Percentiles rank a stretch among this genome's conserved stretches.
These are phyloP conservation scores for Claviceps humidiphila DNA, from an alignment of 2,329 filamentous ascomycete genomes.

Conservation along the genomic window DNA sequence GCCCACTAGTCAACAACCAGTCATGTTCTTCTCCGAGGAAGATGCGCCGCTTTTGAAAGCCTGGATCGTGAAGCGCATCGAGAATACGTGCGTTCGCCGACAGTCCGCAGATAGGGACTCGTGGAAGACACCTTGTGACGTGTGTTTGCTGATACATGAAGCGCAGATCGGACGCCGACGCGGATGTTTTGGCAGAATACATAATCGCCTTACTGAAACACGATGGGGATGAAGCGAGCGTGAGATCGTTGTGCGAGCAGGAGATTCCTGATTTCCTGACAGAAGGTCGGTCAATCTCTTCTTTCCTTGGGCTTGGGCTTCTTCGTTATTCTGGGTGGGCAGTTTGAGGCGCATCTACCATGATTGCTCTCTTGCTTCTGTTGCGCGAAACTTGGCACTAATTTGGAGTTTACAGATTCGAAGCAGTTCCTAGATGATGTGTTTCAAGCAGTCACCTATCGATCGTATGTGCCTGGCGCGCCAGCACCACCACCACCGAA, in stretches of 20 bases:
- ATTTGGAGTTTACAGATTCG: constrained; percentile 15
- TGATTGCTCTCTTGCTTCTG: background rate
- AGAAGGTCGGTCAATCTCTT: constrained; percentile 31
- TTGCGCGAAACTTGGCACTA: background rate
- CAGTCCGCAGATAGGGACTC: no score
- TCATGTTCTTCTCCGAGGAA: constrained; percentile 50
- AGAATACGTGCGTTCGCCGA: constrained; percentile 48
- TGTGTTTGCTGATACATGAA: constrained; percentile 4
- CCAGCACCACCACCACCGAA: constrained; percentile 23
- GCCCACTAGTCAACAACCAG: background rate
- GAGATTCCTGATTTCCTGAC: constrained; percentile 62
- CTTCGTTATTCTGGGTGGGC: background rate
- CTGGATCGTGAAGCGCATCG: constrained; percentile 67
- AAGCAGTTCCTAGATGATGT: constrained; percentile 55
- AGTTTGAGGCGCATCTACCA: background rate
- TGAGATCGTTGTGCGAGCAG: constrained; percentile 54
- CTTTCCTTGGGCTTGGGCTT: background rate
- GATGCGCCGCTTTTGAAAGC: constrained; percentile 53
- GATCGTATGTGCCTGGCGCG: constrained; percentile 45
- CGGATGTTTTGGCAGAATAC: constrained; percentile 72
- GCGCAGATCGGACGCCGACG: constrained; percentile 60
- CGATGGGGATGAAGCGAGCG: constrained; percentile 50
- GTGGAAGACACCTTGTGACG: no score
- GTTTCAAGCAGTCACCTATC: constrained; percentile 50
- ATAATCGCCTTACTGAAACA: constrained; percentile 65